Base-by-base conservation (phyloP, 495 filamentous ascomycete genomes). In the Aspergillus taichungensis region DNA sequence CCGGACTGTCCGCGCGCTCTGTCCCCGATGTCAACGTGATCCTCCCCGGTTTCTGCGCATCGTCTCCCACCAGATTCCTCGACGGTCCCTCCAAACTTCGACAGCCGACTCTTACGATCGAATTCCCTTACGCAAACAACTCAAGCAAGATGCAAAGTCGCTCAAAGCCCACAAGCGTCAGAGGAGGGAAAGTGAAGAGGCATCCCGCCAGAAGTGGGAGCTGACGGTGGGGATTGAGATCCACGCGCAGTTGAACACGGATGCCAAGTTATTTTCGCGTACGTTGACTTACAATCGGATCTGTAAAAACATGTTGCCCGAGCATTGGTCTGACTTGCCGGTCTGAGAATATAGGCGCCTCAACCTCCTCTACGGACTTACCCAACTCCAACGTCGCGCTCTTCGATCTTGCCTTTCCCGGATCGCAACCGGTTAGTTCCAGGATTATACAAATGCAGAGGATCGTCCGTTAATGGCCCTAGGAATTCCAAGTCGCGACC, bases 141-240 rank as follows among this genome's bases (percentile, higher is more conserved):
- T 87, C 44, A 88, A 88, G 54, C 82, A 87, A 42, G 77, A 82
- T 46, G 79, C 79, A 5, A 88, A 80, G 54, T 55, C 62, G 29
- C 53, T 67, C 34, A 68, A 61, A 40, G 53, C 55, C 7, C 62
- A 58, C 31, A 69, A 70, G 42, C 61, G 53, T 30, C 52, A 61
- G 27, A 60, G 56, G 36, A 66, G 66, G 47, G 59, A 64, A 41
- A 55, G 51, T n/a, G 67, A 66, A 27, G 64, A 63, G 42, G 61
- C 59, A 8, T 63, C 56, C 9, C 52, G 59, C 30, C 57, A 67
- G 32, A 65, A 68, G 46, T 98, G 90, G 91, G 84, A 92, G 51
- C 71, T 97, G 55, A 95, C 91, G 0, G 88, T 95, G 10, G 92
- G 92, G 37, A 85, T 99, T 54, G 92, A 99, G 66, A 89, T 99